These are phyloP conservation scores for Batrachochytrium dendrobatidis DNA, from an alignment of 371 early-diverging fungal species.

Conservation along the genomic window DNA sequence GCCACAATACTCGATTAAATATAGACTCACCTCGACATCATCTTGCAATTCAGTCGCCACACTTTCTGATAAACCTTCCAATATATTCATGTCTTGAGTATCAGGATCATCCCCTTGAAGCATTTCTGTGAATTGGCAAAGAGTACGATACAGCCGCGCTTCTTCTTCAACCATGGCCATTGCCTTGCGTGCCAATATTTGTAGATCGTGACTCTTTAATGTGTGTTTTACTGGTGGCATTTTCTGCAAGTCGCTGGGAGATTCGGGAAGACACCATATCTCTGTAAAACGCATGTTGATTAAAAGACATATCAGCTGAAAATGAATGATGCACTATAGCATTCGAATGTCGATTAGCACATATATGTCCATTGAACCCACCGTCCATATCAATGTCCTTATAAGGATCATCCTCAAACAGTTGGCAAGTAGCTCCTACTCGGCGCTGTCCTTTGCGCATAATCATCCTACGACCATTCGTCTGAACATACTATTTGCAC, in stretches of 20 bases:
- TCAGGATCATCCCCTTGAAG: conserved; percentile 46
- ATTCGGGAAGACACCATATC: conserved; percentile 44
- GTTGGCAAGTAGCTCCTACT: conserved; percentile 6
- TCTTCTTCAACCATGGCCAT: conserved; percentile 51
- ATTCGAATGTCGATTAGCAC: background rate
- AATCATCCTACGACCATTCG: conserved; percentile 35
- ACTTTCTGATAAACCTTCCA: background rate
- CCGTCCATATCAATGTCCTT: conserved; percentile 48
- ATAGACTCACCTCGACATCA: conserved; percentile 2
- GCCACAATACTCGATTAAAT: background rate
- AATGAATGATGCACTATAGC: background rate
- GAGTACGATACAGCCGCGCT: conserved; percentile 41
- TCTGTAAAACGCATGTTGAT: conserved; percentile 19
- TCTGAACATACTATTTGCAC: conserved; percentile 26
- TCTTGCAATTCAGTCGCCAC: conserved; percentile 6
- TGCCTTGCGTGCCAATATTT: conserved; percentile 33
- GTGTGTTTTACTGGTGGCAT: conserved; percentile 42
- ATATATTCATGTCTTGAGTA: conserved; percentile 11
- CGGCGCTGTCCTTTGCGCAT: conserved; percentile 36
- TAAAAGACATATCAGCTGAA: background rate
- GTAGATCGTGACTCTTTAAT: conserved; percentile 38
- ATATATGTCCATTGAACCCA: conserved; percentile 5
- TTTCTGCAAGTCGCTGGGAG: conserved; percentile 43
- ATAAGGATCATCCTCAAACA: conserved; percentile 43
- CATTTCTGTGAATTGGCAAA: conserved; percentile 42